These are phyloP conservation scores for Lactifluus hygrophoroides DNA, from an alignment of 768 basidiomycete species.

Conservation along the genomic window DNA sequence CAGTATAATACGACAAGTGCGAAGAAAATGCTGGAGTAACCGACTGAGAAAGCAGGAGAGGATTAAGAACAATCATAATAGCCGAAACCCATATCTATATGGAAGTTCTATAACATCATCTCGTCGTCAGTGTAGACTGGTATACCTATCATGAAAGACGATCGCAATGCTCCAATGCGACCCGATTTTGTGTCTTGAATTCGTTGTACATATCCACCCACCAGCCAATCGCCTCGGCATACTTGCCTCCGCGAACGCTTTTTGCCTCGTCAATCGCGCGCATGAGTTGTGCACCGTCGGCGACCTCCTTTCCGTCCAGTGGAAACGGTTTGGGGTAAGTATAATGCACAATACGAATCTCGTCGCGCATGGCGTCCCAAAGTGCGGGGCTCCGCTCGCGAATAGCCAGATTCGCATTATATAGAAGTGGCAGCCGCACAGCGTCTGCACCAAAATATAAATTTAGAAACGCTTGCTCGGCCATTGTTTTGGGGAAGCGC, in stretches of 20 bases:
- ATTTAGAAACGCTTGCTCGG: slow-evolving; percentile 39
- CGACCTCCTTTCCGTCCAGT: slow-evolving; percentile 21
- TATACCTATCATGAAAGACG: neutral
- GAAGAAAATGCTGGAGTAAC: too few relatives aligned
- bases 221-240: slow-evolving; percentile 23
- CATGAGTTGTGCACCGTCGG: slow-evolving; percentile 20
- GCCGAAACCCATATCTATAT: too few relatives aligned
- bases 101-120: too few relatives aligned
- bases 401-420: slow-evolving; percentile 33
- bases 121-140: neutral
- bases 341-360: slow-evolving; percentile 30
- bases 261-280: slow-evolving; percentile 19
- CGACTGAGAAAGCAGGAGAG: too few relatives aligned
- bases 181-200: slow-evolving; percentile 16
- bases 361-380: slow-evolving; percentile 27
- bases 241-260: slow-evolving; percentile 9
- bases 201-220: slow-evolving; percentile 23
- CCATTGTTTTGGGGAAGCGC: slow-evolving; percentile 30
- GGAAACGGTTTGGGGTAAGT: slow-evolving; percentile 27
- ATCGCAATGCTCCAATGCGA: slow-evolving; percentile 2
- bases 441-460: slow-evolving; percentile 29
- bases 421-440: slow-evolving; percentile 29
- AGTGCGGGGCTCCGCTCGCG: slow-evolving; percentile 26
- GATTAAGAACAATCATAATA: too few relatives aligned
- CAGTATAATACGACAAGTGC: too few relatives aligned